Percentiles rank a stretch among this genome's conserved stretches.
Evolutionary conservation across 176 grass and related monocot genomes (phyloP).

Genomic region (Triticum urartu): DNA sequence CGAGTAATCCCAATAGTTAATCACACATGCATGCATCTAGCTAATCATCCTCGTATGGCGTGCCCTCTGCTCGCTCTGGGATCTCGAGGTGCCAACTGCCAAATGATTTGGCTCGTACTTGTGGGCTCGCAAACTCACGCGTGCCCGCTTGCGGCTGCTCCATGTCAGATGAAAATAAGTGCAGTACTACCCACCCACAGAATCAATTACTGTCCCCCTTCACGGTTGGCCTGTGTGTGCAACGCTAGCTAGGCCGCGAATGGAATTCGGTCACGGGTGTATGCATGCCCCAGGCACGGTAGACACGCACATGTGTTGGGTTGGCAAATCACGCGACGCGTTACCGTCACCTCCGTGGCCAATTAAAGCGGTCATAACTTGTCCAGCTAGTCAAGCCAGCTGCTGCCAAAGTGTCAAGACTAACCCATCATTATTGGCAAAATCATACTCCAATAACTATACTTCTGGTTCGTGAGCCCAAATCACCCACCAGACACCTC

Average conservation of each 20-base stretch:
- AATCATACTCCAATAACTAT: background rate
- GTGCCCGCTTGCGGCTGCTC: background rate
- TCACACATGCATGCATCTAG: conserved; percentile 3
- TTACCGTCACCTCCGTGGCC: background rate
- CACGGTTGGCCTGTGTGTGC: conserved; percentile 10
- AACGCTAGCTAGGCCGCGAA: background rate
- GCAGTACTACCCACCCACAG: background rate
- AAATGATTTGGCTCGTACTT: conserved; percentile 33
- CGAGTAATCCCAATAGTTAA: background rate
- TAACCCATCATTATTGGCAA: background rate
- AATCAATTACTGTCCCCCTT: background rate
- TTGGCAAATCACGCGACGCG: background rate
- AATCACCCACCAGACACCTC: background rate
- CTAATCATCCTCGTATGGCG: conserved; percentile 33
- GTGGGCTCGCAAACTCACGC: conserved; percentile 5
- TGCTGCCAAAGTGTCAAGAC: background rate
- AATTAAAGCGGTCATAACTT: background rate
- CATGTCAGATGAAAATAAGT: background rate
- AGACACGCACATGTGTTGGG: background rate
- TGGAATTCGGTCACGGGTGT: background rate
- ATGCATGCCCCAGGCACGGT: background rate
- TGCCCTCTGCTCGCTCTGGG: background rate
- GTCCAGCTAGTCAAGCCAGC: background rate
- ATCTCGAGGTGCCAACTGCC: conserved; percentile 11
- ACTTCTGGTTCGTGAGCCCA: background rate